Evolutionary conservation across 108 stramenopile genomes (phyloP), one percentile per base, ranked within the genome.

Genomic region (Skeletonema grethae): DNA sequence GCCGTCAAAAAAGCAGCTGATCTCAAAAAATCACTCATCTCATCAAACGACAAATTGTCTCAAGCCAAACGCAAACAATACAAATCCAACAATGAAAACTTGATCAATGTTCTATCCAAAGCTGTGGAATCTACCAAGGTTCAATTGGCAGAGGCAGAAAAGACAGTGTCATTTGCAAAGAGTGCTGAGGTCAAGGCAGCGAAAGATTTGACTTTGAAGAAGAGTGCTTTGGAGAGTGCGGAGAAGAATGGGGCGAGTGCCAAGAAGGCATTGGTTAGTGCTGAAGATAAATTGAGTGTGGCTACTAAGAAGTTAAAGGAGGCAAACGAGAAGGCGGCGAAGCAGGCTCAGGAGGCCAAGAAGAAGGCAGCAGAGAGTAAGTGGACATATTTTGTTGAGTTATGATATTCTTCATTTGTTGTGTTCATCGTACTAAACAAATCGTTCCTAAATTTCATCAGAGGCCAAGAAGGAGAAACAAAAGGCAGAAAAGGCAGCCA

Each of bases 141-240:
- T 3, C 34, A 63, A 24, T 36, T 63, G 34, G 20, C 38, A 1
- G 62, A 35, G 36, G 62, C 62, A 25, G 38, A 63, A 63, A 38
- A 35, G 50, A n/a, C 50, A 53, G 18, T 22, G 1, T 8, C 22
- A 22, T 18, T 22, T 53, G 50, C 50, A 8, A 53, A 53, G 22
- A 53, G 20, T 63, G 62, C 62, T 8, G 62, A 63, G 62, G 62
- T 31, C 34, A 38, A 29, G 34, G 34, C 62, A 20, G n/a, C 38
- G n/a, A 63, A 63, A 63, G 62, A 63, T 39, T 38, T 63, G 22
- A 12, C 36, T 38, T 39, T 38, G 36, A 63, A 63, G 38, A 31
- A 36, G 32, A 13, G 30, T 38, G 36, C 38, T 4, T 38, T 63
- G n/a, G 62, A 39, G 38, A 24, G 34, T 38, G 31, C 62, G 8